Percentiles rank a stretch among this genome's conserved stretches.
Evolutionary conservation across 805 yeast genomes (phyloP).

Genomic region (Starmerella kuoi): DNA sequence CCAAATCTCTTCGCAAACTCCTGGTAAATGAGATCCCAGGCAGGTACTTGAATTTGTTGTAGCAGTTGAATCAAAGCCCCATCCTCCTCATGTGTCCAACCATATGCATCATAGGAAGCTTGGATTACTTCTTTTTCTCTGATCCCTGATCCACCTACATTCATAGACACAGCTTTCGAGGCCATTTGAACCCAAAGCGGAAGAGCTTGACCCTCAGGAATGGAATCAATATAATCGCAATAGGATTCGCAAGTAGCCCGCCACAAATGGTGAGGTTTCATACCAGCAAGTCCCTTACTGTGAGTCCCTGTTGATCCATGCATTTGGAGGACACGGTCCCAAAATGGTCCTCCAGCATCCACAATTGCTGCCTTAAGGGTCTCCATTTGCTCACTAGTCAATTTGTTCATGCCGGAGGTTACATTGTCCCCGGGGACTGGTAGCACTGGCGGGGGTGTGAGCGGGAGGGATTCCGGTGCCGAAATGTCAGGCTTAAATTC

Average conservation of each 20-base stretch:
- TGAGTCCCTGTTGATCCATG: constrained; percentile 5
- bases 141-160: not conserved
- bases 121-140: constrained; percentile 6
- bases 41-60: not conserved
- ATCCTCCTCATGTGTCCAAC: constrained; percentile 1
- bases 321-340: constrained; percentile 6
- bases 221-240: not conserved
- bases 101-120: constrained; percentile 5
- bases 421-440: no score
- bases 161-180: not conserved
- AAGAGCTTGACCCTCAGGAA: not conserved
- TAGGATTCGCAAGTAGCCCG: not conserved
- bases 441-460: no score
- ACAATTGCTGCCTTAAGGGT: constrained; percentile 3
- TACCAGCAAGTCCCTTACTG: not conserved
- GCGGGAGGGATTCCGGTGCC: no score
- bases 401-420: no score
- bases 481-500: no score
- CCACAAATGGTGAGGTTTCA: constrained; percentile 7
- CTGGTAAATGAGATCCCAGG: not conserved
- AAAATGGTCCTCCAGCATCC: constrained; percentile 9
- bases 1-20: not conserved
- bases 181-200: constrained; percentile 4
- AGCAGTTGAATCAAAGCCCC: not conserved
- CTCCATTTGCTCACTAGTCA: not conserved